Conservation (phyloP, 2,329 filamentous ascomycete genomes). For the Paraphaeosphaeria sporulosa region DNA sequence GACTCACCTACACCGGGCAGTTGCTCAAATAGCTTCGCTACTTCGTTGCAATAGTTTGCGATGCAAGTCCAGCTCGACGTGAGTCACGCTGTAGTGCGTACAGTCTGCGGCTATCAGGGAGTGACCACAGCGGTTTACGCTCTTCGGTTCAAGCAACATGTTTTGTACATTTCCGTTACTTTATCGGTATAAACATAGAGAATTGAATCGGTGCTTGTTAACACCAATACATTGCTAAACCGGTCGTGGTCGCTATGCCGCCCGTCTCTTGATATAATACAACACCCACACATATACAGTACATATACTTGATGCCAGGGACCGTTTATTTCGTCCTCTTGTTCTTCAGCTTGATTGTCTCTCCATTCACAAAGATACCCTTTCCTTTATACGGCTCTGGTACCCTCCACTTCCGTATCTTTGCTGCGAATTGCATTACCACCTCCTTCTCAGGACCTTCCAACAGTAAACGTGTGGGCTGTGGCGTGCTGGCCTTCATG, state of each 20-base stretch:
- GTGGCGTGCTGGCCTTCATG: constrained; percentile 84
- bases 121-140: not conserved
- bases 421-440: constrained; percentile 89
- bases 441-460: constrained; percentile 87
- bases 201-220: not conserved
- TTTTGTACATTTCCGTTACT: not conserved
- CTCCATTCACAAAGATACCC: constrained; percentile 96
- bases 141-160: too few relatives aligned
- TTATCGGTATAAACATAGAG: not conserved
- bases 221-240: not conserved
- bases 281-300: constrained; percentile 30
- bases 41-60: not conserved
- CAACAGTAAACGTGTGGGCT: constrained; percentile 88
- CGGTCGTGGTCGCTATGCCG: not conserved
- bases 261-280: constrained; percentile 25
- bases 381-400: constrained; percentile 99
- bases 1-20: not conserved
- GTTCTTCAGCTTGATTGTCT: constrained; percentile 97
- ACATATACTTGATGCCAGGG: constrained; percentile 7
- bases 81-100: not conserved
- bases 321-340: constrained; percentile 68
- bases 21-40: not conserved
- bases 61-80: not conserved
- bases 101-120: not conserved
- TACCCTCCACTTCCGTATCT: constrained; percentile 84